phyloP scores from a whole-genome alignment of 192 early-diverging fungal genomes.

The Umbelopsis sp. region DNA sequence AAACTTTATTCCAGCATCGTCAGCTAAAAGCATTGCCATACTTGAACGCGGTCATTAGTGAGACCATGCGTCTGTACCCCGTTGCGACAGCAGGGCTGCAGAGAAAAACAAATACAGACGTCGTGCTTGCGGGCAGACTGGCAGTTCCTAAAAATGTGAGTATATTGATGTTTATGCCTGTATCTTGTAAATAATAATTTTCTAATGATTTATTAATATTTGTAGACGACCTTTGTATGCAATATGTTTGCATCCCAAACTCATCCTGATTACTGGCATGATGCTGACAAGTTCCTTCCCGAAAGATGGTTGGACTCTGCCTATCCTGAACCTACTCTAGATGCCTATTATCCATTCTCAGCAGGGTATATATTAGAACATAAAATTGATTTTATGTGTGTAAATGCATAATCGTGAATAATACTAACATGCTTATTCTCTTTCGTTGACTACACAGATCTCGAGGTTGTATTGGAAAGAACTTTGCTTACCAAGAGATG shows the following conservation, averaged over 20 bases:
- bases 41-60: conserved; percentile 56
- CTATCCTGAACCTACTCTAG: not conserved
- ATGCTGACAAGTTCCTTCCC: conserved; percentile 50
- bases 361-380: not conserved
- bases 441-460: conserved; percentile 17
- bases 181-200: not conserved
- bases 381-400: not conserved
- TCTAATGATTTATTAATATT: too few relatives aligned
- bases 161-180: not conserved
- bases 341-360: not conserved
- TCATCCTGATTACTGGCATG: conserved; percentile 44
- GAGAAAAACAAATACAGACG: conserved; percentile 41
- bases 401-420: not conserved
- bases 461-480: conserved; percentile 55
- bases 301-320: conserved; percentile 46
- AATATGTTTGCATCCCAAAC: conserved; percentile 8
- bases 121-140: conserved; percentile 43
- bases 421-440: not conserved
- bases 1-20: conserved; percentile 24
- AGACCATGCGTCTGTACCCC: conserved; percentile 50
- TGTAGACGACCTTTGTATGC: conserved; percentile 10
- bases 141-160: conserved; percentile 45
- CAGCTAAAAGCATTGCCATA: conserved; percentile 48
- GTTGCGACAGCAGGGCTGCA: conserved; percentile 39
- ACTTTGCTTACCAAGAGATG: conserved; percentile 57